Conservation (phyloP, 2,329 filamentous ascomycete genomes). For the Pseudogymnoascus sp. region DNA sequence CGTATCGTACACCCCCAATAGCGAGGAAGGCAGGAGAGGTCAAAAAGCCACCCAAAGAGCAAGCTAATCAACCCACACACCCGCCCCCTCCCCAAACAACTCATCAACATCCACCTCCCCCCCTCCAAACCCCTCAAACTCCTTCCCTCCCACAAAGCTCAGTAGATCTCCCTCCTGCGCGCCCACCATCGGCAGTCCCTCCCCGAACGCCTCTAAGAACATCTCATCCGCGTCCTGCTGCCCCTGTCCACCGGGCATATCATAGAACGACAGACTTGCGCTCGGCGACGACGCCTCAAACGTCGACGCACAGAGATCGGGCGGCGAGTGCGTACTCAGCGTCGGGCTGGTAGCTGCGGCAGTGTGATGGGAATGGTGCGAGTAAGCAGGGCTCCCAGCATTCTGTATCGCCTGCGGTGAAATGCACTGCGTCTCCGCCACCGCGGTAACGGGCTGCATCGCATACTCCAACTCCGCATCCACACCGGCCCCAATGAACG, state of each 20-base stretch:
- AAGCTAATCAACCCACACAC: not conserved
- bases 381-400: slow-evolving; percentile 20
- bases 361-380: slow-evolving; percentile 15
- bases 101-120: not conserved
- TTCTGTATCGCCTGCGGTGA: slow-evolving; percentile 25
- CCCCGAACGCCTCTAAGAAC: slow-evolving; percentile 27
- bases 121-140: not conserved
- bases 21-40: not conserved
- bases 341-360: slow-evolving; percentile 26
- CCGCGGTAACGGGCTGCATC: not conserved
- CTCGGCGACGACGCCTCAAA: slow-evolving; percentile 43
- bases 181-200: not conserved
- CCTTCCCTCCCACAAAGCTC: not conserved
- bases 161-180: not conserved
- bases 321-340: slow-evolving; percentile 48
- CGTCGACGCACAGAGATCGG: slow-evolving; percentile 49
- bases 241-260: slow-evolving; percentile 12
- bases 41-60: not conserved
- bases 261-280: slow-evolving; percentile 23
- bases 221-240: slow-evolving; percentile 27
- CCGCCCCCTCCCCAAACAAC: not conserved
- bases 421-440: slow-evolving; percentile 18
- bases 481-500: slow-evolving; percentile 32
- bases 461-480: slow-evolving; percentile 23
- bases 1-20: not conserved